Evolutionary conservation across 257 asterid species (phyloP).

Genomic region (Petunia secreta): DNA sequence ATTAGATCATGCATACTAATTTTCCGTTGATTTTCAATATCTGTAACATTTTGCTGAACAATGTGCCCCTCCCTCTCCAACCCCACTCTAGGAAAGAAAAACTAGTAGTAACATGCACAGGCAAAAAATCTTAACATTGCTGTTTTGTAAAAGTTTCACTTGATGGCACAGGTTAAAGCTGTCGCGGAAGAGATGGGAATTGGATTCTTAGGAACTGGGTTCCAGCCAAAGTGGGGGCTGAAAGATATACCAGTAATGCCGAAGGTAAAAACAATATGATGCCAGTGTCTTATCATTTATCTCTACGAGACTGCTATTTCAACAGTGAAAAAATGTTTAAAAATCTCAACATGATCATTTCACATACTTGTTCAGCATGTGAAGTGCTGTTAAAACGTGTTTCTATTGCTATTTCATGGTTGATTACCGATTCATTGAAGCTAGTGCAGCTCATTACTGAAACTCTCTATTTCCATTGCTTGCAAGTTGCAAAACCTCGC

Average conservation of each 20-base stretch:
- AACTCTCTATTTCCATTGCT: not conserved
- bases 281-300: slow-evolving; percentile 17
- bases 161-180: slow-evolving; percentile 80
- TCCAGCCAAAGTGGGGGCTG: slow-evolving; percentile 91
- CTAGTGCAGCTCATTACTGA: not conserved
- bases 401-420: not conserved
- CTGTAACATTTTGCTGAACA: not conserved
- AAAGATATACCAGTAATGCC: slow-evolving; percentile 98
- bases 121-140: not conserved
- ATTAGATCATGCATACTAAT: not conserved
- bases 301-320: slow-evolving; percentile 23
- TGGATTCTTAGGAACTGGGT: slow-evolving; percentile 91
- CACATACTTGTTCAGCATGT: slow-evolving; percentile 19
- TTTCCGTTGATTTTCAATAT: not conserved
- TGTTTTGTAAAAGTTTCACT: not conserved
- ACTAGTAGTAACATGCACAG: not conserved
- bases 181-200: slow-evolving; percentile 98
- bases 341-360: not conserved
- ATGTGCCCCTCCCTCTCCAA: not conserved
- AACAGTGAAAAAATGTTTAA: slow-evolving; percentile 7
- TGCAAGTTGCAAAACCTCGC: not conserved
- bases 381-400: slow-evolving; percentile 7
- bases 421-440: not conserved
- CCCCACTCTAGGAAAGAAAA: too few species aligned
- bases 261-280: slow-evolving; percentile 56